Base-by-base conservation (phyloP, 805 yeast genomes). In the Kluyveromyces dobzhanskii region DNA sequence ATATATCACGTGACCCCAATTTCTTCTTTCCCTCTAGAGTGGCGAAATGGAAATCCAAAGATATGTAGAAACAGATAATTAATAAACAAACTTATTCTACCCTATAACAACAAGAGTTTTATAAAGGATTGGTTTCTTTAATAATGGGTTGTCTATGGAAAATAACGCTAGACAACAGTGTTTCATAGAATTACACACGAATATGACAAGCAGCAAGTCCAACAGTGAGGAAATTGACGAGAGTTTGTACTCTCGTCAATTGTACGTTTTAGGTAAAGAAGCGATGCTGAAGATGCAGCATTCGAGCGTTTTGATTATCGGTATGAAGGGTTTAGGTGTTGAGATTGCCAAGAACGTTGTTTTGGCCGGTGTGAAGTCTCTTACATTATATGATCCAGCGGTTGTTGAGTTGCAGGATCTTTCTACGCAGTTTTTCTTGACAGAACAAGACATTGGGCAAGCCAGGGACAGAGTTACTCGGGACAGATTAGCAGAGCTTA, bases 301-400 rank as follows among this genome's bases (percentile, higher is more conserved):
- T 48, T 87, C 97, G 18, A 86, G 84, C 52, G 96, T 92, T n/a
- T 73, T 92, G 36, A 71, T 92, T 35, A 76, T 88, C 46, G 98
- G 99, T 3, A 67, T 90, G 41, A 80, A 78, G 57, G 99, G 99
- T 35, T 68, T 92, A 35, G 99, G 99, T 54, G 74, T 85, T 31
- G 99, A 92, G 65, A 86, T 92, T 42, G 97, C 98, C 17, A 92
- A 92, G 65, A 92, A 92, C 62, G 86, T 92, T 40, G 94, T 95
- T 0, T 70, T 92, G 28, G 98, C 98, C 3, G 99, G 99, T 54
- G 98, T 92, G 51, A 92, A 92, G 66, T 80, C 94, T 7, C 67
- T 92, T 50, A 69, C 94, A 6, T 62, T 92, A 24, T 85, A 80
- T 59, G 99, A 92, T 56, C 94, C 95, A 10, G 68, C 67, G 14